Evolutionary conservation across 352 stramenopile genomes (phyloP).

Genomic region (Phytopythium kandeliae): DNA sequence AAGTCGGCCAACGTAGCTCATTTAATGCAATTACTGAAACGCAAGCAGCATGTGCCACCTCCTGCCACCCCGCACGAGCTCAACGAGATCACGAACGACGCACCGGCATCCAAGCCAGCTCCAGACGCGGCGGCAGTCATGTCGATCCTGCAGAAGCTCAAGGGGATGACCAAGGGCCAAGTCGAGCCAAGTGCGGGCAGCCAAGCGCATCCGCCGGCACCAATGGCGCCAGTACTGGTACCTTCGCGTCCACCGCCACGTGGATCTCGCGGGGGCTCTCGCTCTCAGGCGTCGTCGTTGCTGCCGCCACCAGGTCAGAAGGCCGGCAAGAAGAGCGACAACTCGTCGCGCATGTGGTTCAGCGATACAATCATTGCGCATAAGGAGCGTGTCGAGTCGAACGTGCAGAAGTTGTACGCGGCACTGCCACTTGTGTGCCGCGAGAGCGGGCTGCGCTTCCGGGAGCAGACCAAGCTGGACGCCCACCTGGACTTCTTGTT

Average conservation of each 20-base stretch:
- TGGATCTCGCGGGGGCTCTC: background rate
- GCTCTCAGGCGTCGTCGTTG: slow-evolving; percentile 8
- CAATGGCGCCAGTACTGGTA: background rate
- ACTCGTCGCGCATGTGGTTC: slow-evolving; percentile 80
- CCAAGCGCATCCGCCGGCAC: background rate
- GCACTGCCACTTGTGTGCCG: slow-evolving; percentile 74
- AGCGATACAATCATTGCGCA: slow-evolving; percentile 77
- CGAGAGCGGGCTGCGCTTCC: slow-evolving; percentile 76
- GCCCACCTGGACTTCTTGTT: slow-evolving; percentile 85
- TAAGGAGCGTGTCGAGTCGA: slow-evolving; percentile 82
- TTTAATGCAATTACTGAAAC: slow-evolving; percentile 79
- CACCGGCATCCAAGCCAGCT: slow-evolving; percentile 17
- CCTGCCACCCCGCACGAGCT: slow-evolving; percentile 6
- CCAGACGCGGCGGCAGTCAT: slow-evolving; percentile 73
- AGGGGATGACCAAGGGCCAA: slow-evolving; percentile 38
- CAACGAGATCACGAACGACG: slow-evolving; percentile 58
- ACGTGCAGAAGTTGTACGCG: slow-evolving; percentile 83
- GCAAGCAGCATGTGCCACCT: slow-evolving; percentile 41
- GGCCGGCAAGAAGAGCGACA: slow-evolving; percentile 18
- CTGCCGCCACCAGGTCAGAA: slow-evolving; percentile 9
- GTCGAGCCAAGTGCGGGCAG: background rate
- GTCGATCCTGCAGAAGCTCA: slow-evolving; percentile 83
- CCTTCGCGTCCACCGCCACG: background rate
- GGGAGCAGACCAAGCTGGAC: slow-evolving; percentile 69
- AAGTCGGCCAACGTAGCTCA: slow-evolving; percentile 76